These are phyloP conservation scores for Aegilops umbellulata DNA, from an alignment of 176 grass and related monocot species.

Conservation along the genomic window DNA sequence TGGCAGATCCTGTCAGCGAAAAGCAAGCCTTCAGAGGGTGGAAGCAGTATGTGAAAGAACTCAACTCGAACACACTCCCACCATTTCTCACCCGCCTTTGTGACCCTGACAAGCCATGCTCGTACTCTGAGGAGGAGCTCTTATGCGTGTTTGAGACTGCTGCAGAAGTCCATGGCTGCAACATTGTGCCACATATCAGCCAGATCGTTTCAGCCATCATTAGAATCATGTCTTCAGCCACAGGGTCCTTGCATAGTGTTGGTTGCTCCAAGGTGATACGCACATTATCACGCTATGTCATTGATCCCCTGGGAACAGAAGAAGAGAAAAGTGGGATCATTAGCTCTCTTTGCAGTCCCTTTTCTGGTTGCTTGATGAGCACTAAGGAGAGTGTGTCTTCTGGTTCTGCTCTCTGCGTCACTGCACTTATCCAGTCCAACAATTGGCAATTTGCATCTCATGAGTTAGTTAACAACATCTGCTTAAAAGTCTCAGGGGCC, in stretches of 20 bases:
- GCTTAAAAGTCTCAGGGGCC: slow-evolving; percentile 59
- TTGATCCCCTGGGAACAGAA: slow-evolving; percentile 49
- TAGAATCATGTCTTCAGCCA: slow-evolving; percentile 29
- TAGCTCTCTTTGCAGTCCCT: slow-evolving; percentile 40
- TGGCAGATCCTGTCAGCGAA: background rate
- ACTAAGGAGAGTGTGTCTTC: slow-evolving; percentile 46
- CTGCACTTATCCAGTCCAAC: slow-evolving; percentile 51
- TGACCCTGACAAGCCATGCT: slow-evolving; percentile 22
- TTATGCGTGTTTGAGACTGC: slow-evolving; percentile 56
- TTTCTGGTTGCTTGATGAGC: slow-evolving; percentile 64
- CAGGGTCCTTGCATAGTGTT: slow-evolving; percentile 27
- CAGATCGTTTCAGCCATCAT: slow-evolving; percentile 47
- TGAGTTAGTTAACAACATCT: slow-evolving; percentile 60
- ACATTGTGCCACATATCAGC: slow-evolving; percentile 40
- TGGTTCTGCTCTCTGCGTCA: slow-evolving; percentile 50
- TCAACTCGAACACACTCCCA: slow-evolving; percentile 55
- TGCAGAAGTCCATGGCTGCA: slow-evolving; percentile 51
- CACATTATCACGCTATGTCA: slow-evolving; percentile 42
- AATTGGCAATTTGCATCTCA: slow-evolving; percentile 56
- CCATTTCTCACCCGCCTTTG: slow-evolving; percentile 55
- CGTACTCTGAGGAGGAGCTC: slow-evolving; percentile 30
- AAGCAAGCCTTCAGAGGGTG: slow-evolving; percentile 35
- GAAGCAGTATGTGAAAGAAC: slow-evolving; percentile 44
- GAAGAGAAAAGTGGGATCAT: slow-evolving; percentile 48
- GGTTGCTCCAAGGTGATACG: slow-evolving; percentile 49